Evolutionary conservation across 208 protist species (phyloP).

Genomic region (Acanthamoeba sp.): DNA sequence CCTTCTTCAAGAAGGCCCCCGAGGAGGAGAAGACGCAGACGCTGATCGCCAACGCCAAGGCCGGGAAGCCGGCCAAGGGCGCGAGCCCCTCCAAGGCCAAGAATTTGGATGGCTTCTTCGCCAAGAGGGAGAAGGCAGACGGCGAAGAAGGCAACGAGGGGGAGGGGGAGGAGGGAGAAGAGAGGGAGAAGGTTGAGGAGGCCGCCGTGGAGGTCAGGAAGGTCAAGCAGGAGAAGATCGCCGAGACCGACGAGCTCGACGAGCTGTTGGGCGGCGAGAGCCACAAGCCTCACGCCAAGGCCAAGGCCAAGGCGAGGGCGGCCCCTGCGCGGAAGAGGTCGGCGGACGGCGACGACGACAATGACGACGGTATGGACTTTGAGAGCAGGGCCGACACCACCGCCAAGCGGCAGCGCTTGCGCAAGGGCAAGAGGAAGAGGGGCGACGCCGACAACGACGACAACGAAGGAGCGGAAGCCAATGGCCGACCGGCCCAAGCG

Average conservation of each 20-base stretch:
- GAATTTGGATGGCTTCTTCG: conserved; percentile 19
- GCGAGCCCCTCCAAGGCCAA: neutral
- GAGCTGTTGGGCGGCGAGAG: conserved; percentile 14
- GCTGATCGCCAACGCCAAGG: conserved; percentile 26
- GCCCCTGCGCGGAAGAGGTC: neutral
- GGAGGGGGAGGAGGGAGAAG: neutral
- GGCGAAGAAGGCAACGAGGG: neutral
- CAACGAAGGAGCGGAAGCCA: conserved; percentile 32
- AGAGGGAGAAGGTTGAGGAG: neutral
- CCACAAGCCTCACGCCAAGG: neutral
- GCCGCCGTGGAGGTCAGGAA: neutral
- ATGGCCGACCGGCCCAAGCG: neutral
- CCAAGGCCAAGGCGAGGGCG: neutral
- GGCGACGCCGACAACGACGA: neutral
- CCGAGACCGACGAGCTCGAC: neutral
- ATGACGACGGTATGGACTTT: conserved; percentile 1
- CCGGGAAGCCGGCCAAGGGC: conserved; percentile 1
- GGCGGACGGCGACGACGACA: neutral
- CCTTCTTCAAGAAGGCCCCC: conserved; percentile 54
- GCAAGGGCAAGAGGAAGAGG: conserved; percentile 53
- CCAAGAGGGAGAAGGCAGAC: conserved; percentile 33
- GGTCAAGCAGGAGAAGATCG: neutral
- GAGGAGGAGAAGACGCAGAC: conserved; percentile 63
- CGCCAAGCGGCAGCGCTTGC: conserved; percentile 16
- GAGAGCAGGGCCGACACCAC: neutral